phyloP scores from a whole-genome alignment of 176 grass and related monocot species.

The Rhynchospora breviuscula region DNA sequence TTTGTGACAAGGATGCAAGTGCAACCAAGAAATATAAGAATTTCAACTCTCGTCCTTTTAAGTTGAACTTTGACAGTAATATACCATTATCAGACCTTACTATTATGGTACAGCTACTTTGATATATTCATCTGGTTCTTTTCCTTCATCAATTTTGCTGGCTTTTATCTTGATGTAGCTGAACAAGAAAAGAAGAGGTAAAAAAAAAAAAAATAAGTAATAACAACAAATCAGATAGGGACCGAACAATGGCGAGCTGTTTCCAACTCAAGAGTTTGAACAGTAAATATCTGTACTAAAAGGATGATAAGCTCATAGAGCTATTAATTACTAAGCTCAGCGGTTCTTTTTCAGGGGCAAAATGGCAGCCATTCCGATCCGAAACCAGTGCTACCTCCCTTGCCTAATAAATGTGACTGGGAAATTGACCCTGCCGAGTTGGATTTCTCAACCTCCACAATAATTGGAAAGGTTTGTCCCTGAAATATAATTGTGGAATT shows the following conservation, averaged over 20 bases:
- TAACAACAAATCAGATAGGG: background rate
- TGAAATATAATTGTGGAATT: background rate
- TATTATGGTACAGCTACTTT: background rate
- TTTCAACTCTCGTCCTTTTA: background rate
- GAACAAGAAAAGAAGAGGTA: background rate
- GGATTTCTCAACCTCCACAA: constrained; percentile 64
- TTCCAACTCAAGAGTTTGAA: background rate
- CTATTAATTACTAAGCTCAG: background rate
- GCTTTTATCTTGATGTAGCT: background rate
- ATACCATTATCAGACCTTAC: background rate
- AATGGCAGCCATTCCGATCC: constrained; percentile 97
- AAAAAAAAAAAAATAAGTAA: background rate
- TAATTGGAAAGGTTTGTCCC: constrained; percentile 78
- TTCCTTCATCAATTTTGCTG: background rate
- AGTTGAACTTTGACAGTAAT: background rate
- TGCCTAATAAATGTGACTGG: constrained; percentile 97
- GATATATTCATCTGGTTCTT: background rate
- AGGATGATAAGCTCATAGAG: background rate
- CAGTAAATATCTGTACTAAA: background rate
- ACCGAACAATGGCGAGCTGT: background rate
- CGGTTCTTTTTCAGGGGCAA: constrained; percentile 47
- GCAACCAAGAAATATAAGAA: background rate
- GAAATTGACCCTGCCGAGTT: constrained; percentile 87
- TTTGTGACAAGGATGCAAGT: background rate
- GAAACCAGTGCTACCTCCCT: constrained; percentile 79